A percentile compares a stretch with the other conserved stretches of the same genome.
Evolutionary conservation across 148 eudicot species (phyloP).

Genomic region (Hydrangea macrophylla): DNA sequence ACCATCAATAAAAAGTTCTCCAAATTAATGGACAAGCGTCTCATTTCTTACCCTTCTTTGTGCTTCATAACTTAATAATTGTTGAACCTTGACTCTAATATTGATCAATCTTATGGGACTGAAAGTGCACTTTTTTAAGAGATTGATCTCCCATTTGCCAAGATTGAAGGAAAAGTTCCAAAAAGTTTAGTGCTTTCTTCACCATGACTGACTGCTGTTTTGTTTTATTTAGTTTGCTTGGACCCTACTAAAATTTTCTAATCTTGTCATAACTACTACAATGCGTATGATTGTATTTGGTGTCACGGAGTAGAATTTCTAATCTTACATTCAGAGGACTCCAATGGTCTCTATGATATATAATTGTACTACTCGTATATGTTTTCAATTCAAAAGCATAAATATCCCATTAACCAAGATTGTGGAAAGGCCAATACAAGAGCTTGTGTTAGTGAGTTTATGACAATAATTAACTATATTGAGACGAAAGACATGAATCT

Average conservation of each 20-base stretch:
- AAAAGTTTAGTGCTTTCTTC: neutral
- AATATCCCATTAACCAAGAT: neutral
- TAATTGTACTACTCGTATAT: neutral
- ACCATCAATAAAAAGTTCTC: neutral
- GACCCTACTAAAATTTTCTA: neutral
- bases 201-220: constrained; percentile 12
- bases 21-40: constrained; percentile 4
- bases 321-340: neutral
- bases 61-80: neutral
- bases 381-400: neutral
- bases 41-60: neutral
- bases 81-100: neutral
- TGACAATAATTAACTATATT: neutral
- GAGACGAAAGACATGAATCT: neutral
- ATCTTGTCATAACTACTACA: neutral
- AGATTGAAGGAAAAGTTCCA: constrained; percentile 11
- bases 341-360: neutral
- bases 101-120: no score
- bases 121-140: neutral
- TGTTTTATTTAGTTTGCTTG: constrained; percentile 3
- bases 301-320: no score
- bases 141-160: constrained; percentile 3
- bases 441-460: no score
- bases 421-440: neutral
- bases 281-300: neutral